A percentile compares a stretch with the other conserved stretches of the same genome.
phyloP scores from a whole-genome alignment of 2,329 filamentous ascomycete genomes.

The Periconia sp. region DNA sequence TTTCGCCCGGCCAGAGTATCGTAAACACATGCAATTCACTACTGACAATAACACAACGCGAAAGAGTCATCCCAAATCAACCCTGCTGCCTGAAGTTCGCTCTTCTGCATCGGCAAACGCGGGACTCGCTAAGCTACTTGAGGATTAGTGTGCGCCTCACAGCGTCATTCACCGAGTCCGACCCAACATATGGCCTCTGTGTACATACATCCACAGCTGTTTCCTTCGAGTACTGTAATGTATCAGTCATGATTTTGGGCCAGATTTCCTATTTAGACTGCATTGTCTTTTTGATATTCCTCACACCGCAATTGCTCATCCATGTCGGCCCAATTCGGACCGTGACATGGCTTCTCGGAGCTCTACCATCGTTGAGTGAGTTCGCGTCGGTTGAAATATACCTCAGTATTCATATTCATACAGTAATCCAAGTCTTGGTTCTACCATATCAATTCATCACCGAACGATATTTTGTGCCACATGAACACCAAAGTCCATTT shows the following conservation, averaged over 20 bases:
- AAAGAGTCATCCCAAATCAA: not conserved
- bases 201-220: not conserved
- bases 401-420: conserved; percentile 34
- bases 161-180: conserved; percentile 21
- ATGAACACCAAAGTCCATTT: conserved; percentile 63
- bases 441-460: conserved; percentile 65
- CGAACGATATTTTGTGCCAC: conserved; percentile 61
- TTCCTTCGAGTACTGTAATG: not conserved
- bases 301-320: conserved; percentile 73
- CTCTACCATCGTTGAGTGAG: conserved; percentile 74
- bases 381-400: conserved; percentile 2
- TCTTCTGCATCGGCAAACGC: not conserved
- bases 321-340: conserved; percentile 69
- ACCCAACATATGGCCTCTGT: conserved; percentile 3
- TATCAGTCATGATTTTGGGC: conserved; percentile 69
- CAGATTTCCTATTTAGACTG: conserved; percentile 80
- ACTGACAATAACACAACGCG: too few relatives aligned
- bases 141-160: conserved; percentile 23
- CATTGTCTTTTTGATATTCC: conserved; percentile 71
- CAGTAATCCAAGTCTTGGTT: conserved; percentile 56
- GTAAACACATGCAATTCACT: too few relatives aligned
- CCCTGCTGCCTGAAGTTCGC: not conserved
- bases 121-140: conserved; percentile 19
- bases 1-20: too few relatives aligned
- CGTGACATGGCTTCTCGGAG: conserved; percentile 62